Evolutionary conservation across 441 rosid genomes (phyloP).

Genomic region (Corymbia citriodora): DNA sequence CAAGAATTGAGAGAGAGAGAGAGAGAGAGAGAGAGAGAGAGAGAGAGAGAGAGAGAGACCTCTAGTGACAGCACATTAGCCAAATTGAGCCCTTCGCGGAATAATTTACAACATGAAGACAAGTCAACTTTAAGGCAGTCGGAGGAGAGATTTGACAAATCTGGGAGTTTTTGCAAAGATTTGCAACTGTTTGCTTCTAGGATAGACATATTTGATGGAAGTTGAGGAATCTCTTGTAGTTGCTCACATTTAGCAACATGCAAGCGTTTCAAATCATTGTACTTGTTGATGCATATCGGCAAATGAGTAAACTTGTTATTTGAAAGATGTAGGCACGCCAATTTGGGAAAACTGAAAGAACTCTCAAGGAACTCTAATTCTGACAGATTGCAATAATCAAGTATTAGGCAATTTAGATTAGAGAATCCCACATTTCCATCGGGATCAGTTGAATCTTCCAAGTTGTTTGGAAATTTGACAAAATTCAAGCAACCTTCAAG

Average conservation of each 20-base stretch:
- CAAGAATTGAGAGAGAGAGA: too few relatives aligned
- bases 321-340: neutral
- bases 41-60: too few relatives aligned
- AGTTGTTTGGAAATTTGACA: neutral
- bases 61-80: neutral
- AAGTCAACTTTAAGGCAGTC: too few relatives aligned
- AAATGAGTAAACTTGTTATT: neutral
- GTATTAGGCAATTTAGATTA: neutral
- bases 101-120: too few relatives aligned
- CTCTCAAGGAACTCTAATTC: neutral
- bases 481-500: neutral
- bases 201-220: too few relatives aligned
- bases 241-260: neutral
- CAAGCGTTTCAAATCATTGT: neutral
- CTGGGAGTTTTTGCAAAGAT: too few relatives aligned
- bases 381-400: neutral
- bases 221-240: too few relatives aligned
- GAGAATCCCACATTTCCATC: neutral
- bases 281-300: neutral
- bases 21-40: neutral
- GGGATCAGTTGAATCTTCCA: neutral
- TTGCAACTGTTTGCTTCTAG: too few relatives aligned
- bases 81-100: neutral
- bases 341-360: neutral
- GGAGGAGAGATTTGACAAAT: too few relatives aligned